Base-by-base conservation (phyloP, 2,329 filamentous ascomycete genomes). In the Cladosporium sp. region DNA sequence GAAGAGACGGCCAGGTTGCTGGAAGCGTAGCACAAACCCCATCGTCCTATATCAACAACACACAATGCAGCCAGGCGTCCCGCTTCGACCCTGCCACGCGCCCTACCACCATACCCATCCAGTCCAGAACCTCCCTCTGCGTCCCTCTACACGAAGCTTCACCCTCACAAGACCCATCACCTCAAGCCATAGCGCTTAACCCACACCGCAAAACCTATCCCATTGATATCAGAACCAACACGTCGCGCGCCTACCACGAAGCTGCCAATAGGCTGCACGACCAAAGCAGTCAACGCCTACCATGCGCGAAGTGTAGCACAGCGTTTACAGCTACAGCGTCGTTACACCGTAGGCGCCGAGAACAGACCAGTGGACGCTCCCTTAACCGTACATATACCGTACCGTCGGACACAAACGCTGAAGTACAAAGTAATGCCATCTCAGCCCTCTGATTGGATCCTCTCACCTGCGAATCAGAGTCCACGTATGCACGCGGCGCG, bases 31-130 rank as follows among this genome's bases (percentile, higher is more conserved):
- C 26, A 55, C 52, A 34, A 55, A 34, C 28, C 18, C n/a, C 28
- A n/a, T 34, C 52, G n/a, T n/a, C 52, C 52, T 55, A 55, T 55
- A 55, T 55, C 52, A 55, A 55, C 52, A 55, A 30, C 10, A 21
- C 52, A 12, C 51, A 18, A 34, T 55, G 18, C 38, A 44, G 15
- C 38, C 15, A 55, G 52, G 52, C 52, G 52, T 55, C 28, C 52
- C 52, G 30, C 15, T 30, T 30, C 12, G 18, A 21, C 28, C 26
- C 11, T 14, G n/a, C 18, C 10, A 55, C 26, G 11, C 28, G 28
- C 52, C 10, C 21, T 14, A 21, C 52, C 18, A 12, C 18, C 28
- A 34, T 11, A 21, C 26, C 21, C 52, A 55, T n/a, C 4, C 15
- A 34, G 8, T 21, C 28, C 28, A 55, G 11, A n/a, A 55, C 10